Percentiles rank a stretch among this genome's conserved stretches.
phyloP scores from a whole-genome alignment of 1,284 basidiomycete genomes.

The Boletus calvinii region DNA sequence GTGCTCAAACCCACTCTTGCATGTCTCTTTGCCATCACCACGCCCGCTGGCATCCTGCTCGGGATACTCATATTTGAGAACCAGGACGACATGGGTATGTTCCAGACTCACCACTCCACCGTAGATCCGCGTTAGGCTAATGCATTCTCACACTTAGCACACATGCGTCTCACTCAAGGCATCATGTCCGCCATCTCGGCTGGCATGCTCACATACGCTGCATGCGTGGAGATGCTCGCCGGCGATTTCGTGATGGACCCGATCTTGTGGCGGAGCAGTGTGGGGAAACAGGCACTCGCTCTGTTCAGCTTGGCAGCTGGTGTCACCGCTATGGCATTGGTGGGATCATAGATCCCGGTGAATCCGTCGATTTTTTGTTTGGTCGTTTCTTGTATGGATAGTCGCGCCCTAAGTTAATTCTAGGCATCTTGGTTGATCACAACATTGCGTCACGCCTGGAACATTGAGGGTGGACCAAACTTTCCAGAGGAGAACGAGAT shows the following conservation, averaged over 20 bases:
- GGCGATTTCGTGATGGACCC: conserved; percentile 73
- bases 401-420: not conserved
- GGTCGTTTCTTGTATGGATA: not conserved
- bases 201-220: conserved; percentile 76
- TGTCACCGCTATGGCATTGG: conserved; percentile 51
- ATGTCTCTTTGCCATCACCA: conserved; percentile 67
- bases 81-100: conserved; percentile 33
- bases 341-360: conserved; percentile 17
- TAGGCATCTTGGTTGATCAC: not conserved
- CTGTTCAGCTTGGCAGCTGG: conserved; percentile 55
- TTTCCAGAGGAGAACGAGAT: conserved; percentile 7
- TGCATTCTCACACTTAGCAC: conserved; percentile 32
- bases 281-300: conserved; percentile 50
- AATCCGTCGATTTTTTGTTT: not conserved
- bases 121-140: not conserved
- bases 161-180: conserved; percentile 58
- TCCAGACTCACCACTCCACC: not conserved
- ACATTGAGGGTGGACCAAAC: not conserved
- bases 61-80: conserved; percentile 51
- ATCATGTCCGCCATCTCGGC: conserved; percentile 75
- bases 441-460: not conserved
- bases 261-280: conserved; percentile 42
- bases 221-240: conserved; percentile 78
- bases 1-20: conserved; percentile 54
- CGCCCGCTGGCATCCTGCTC: conserved; percentile 62